Conservation (phyloP, 2,329 filamentous ascomycete genomes). For the Neofusicoccum cordaticola region DNA sequence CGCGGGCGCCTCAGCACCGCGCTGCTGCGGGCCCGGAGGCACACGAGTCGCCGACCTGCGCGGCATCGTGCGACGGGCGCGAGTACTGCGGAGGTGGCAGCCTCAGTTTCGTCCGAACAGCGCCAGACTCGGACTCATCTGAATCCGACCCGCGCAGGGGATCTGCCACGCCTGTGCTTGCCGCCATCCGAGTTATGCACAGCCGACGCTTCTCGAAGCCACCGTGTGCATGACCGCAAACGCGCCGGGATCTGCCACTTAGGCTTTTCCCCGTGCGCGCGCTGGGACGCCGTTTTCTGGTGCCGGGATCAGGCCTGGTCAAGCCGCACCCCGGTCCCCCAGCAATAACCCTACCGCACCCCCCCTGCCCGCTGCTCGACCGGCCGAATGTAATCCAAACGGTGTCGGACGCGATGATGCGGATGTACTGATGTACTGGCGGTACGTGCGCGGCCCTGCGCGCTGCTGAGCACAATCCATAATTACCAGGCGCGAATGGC, state of each 20-base stretch:
- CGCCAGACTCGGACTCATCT: constrained; percentile 6
- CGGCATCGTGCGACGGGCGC: background rate
- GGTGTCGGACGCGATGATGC: constrained; percentile 17
- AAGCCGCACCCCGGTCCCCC: constrained; percentile 9
- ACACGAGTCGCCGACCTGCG: background rate
- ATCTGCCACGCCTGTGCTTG: constrained; percentile 10
- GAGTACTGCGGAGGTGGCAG: constrained; percentile 12
- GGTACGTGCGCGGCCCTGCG: constrained; percentile 18
- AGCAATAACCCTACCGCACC: constrained; percentile 17
- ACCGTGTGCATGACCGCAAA: constrained; percentile 16
- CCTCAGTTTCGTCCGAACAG: constrained; percentile 13
- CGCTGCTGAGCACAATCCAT: constrained; percentile 18
- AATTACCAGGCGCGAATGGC: constrained; percentile 15
- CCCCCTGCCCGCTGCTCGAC: constrained; percentile 12
- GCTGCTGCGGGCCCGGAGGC: background rate
- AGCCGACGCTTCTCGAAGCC: constrained; percentile 19
- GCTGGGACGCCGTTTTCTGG: constrained; percentile 6
- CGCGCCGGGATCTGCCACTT: constrained; percentile 9
- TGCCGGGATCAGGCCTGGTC: constrained; percentile 10
- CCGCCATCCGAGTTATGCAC: constrained; percentile 17
- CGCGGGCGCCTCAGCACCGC: no score
- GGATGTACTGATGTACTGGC: constrained; percentile 18
- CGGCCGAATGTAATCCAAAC: constrained; percentile 19
- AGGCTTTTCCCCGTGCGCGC: constrained; percentile 14
- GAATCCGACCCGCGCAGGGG: constrained; percentile 13